Percentiles rank a stretch among this genome's conserved stretches.
Evolutionary conservation across 2,329 filamentous ascomycete species (phyloP).

Genomic region (Penicillium sp.): DNA sequence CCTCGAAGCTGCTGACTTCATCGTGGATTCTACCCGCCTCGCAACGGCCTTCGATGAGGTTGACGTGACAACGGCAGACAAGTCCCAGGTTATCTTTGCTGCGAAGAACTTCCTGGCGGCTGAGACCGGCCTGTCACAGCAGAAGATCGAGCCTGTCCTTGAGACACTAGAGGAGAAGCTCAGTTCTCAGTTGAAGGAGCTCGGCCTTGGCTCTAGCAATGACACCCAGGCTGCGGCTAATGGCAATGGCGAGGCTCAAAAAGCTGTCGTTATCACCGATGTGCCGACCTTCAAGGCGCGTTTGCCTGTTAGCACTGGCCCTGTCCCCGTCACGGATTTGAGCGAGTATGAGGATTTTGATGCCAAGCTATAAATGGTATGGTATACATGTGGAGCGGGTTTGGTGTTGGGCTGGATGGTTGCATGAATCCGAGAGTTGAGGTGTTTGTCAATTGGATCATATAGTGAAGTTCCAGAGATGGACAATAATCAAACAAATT

Average conservation of each 20-base stretch:
- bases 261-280: slow-evolving; percentile 66
- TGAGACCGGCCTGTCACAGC: slow-evolving; percentile 49
- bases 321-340: slow-evolving; percentile 70
- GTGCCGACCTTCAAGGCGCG: slow-evolving; percentile 77
- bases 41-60: slow-evolving; percentile 46
- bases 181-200: slow-evolving; percentile 42
- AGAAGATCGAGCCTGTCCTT: slow-evolving; percentile 50
- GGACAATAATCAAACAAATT: neutral
- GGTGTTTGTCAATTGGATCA: slow-evolving; percentile 11
- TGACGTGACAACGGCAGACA: slow-evolving; percentile 47
- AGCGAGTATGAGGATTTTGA: slow-evolving; percentile 83
- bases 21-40: slow-evolving; percentile 43
- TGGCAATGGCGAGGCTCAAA: slow-evolving; percentile 1
- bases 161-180: slow-evolving; percentile 52
- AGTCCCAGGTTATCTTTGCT: slow-evolving; percentile 50
- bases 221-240: neutral
- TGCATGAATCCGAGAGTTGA: slow-evolving; percentile 10
- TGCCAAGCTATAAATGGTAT: slow-evolving; percentile 64
- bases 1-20: slow-evolving; percentile 48
- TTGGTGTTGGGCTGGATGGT: slow-evolving; percentile 2
- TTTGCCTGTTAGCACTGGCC: slow-evolving; percentile 69
- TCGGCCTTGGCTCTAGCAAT: slow-evolving; percentile 37
- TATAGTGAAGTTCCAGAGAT: neutral
- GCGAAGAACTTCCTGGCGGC: slow-evolving; percentile 53
- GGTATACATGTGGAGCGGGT: neutral